Base-by-base conservation (phyloP, 805 yeast species). In the Saccharomycopsis olivae region DNA sequence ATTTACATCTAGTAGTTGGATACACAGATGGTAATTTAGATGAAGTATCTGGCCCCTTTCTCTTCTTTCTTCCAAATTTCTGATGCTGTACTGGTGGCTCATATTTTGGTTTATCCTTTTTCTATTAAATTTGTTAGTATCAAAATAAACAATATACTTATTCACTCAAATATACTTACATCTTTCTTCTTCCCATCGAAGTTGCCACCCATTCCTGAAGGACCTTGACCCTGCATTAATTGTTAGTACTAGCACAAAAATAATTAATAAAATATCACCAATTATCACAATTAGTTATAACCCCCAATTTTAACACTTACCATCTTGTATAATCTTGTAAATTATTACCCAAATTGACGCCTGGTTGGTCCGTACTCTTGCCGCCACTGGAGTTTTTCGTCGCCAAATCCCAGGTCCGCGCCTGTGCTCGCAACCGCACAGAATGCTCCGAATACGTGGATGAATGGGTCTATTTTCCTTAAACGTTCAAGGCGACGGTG, bases 81-180 rank as follows among this genome's bases (percentile, higher is more conserved):
- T 95, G 80, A 33, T 45, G 48, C 62, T 89, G 94, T 46, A 89
- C 96, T 13, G 98, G 98, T 27, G 98, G 97, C 62, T 92, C 98
- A 61, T 89, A 92, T 68, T 88, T 89, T 55, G 96, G 97, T 63
- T 89, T 88, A 53, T 83, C 84, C 50, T 78, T 76, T 64, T 78
- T 78, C 48, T 71, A 18, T 35, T 10, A 35, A n/a, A n/a, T n/a
- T 16, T 21, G 14, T 24, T 11, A 35, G 23, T 35, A 20, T 11
- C 8, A 11, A 15, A 15, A 25, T 10, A 19, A 18, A 5, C 15
- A 13, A 2, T n/a, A 24, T 35, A 23, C n/a, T 10, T 9, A 9
- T 10, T 9, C 10, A 9, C 8, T 14, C 10, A 23, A 28, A 24
- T 17, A n/a, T 33, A 39, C 42, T 8, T 25, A 37, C 76, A 52